phyloP scores from a whole-genome alignment of 1,284 basidiomycete genomes.

The Cutaneotrichosporon sp. region DNA sequence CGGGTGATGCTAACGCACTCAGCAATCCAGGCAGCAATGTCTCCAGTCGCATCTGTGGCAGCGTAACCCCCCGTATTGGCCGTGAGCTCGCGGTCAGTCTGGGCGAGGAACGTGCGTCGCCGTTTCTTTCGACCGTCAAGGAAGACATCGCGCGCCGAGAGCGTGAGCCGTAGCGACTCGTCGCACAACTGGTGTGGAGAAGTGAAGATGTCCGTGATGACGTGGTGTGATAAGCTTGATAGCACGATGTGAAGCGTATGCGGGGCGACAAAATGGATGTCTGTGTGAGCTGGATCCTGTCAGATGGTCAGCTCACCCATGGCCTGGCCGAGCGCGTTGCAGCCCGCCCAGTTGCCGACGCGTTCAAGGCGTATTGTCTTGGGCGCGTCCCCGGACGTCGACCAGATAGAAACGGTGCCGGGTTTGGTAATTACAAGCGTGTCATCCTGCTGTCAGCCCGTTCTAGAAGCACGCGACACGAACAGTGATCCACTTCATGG shows the following conservation, averaged over 20 bases:
- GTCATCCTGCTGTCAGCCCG: slow-evolving; percentile 28
- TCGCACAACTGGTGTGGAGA: slow-evolving; percentile 27
- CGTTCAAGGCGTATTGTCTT: slow-evolving; percentile 27
- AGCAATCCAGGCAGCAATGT: slow-evolving; percentile 32
- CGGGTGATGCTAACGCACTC: slow-evolving; percentile 34
- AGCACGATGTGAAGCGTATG: slow-evolving; percentile 34
- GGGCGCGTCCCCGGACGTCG: slow-evolving; percentile 24
- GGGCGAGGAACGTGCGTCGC: slow-evolving; percentile 14
- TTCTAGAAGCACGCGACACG: neutral
- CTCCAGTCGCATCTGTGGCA: slow-evolving; percentile 25
- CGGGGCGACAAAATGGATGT: slow-evolving; percentile 28
- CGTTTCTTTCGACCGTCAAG: slow-evolving; percentile 29
- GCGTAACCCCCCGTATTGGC: slow-evolving; percentile 32
- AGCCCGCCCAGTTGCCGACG: slow-evolving; percentile 48
- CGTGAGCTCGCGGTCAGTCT: slow-evolving; percentile 22
- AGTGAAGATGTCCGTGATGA: slow-evolving; percentile 33
- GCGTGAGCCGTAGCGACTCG: slow-evolving; percentile 30
- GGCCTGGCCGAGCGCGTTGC: slow-evolving; percentile 35
- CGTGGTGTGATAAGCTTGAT: slow-evolving; percentile 38
- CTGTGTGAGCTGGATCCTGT: slow-evolving; percentile 22
- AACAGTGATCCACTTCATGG: slow-evolving; percentile 40
- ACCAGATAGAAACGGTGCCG: slow-evolving; percentile 37
- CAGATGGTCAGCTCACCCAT: slow-evolving; percentile 32
- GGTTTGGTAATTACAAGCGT: slow-evolving; percentile 43
- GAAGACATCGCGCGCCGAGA: slow-evolving; percentile 38